These are phyloP conservation scores for Vigna angularis DNA, from an alignment of 306 rosid species.

Conservation along the genomic window DNA sequence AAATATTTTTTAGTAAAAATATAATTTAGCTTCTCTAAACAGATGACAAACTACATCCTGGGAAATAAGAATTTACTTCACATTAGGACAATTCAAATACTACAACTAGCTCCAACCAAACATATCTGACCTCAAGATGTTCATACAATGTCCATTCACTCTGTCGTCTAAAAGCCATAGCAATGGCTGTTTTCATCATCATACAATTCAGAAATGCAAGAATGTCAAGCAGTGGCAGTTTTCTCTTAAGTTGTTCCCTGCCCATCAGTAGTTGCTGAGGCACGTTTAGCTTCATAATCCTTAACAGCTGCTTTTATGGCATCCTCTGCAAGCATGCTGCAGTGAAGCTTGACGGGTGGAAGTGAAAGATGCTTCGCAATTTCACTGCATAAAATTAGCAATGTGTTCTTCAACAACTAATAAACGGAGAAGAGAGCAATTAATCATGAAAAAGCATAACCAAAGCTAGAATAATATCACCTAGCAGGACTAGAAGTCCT, in stretches of 20 bases:
- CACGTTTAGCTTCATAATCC: conserved; percentile 77
- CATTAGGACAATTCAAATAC: conserved; percentile 14
- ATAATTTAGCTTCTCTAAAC: conserved; percentile 16
- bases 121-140: conserved; percentile 25
- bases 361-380: conserved; percentile 97
- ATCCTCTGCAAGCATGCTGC: conserved; percentile 99
- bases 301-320: conserved; percentile 98
- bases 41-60: conserved; percentile 9
- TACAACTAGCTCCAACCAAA: conserved; percentile 34
- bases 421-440: background rate
- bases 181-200: conserved; percentile 38
- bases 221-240: conserved; percentile 50
- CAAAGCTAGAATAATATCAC: background rate
- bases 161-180: background rate
- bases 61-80: conserved; percentile 31
- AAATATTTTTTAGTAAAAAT: conserved; percentile 2
- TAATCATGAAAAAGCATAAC: conserved; percentile 24
- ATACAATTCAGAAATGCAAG: conserved; percentile 3
- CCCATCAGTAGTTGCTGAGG: conserved; percentile 40
- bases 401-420: conserved; percentile 28
- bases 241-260: conserved; percentile 45
- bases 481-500: background rate
- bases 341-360: conserved; percentile 97
- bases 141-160: conserved; percentile 5
- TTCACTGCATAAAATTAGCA: conserved; percentile 63